phyloP scores from a whole-genome alignment of 352 stramenopile species.

The Phytophthora aleatoria region DNA sequence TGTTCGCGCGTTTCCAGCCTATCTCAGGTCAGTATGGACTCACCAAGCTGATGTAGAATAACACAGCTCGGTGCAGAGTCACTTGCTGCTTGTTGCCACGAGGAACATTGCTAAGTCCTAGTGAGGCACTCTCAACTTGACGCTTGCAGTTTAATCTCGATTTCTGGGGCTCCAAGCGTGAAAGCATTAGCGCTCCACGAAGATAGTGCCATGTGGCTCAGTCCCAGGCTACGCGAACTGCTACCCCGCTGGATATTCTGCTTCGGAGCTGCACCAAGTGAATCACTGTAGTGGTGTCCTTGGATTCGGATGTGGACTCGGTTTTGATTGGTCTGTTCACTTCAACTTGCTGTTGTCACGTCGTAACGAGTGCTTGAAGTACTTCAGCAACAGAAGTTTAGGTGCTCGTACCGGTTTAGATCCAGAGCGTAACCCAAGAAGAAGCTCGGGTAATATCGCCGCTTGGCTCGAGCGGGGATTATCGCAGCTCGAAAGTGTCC shows the following conservation, averaged over 20 bases:
- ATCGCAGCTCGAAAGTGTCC: constrained; percentile 13
- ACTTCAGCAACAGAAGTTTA: neutral
- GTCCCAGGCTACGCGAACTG: neutral
- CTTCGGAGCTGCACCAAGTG: neutral
- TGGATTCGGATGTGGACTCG: neutral
- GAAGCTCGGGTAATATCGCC: no score
- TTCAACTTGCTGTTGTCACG: constrained; percentile 28
- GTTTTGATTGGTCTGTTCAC: constrained; percentile 23
- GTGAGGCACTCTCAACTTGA: neutral
- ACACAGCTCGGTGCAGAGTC: constrained; percentile 16
- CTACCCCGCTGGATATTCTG: constrained; percentile 18
- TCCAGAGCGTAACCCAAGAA: constrained; percentile 6
- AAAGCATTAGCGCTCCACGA: constrained; percentile 3
- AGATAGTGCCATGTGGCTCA: constrained; percentile 3
- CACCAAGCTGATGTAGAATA: constrained; percentile 18
- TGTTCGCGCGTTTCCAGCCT: constrained; percentile 9
- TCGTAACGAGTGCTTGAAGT: constrained; percentile 2
- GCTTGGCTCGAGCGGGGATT: no score
- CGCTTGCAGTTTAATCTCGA: constrained; percentile 4
- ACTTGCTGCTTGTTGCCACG: constrained; percentile 1
- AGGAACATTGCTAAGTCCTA: neutral
- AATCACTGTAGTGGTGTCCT: no score
- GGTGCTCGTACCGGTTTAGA: neutral
- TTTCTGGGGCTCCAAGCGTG: neutral
- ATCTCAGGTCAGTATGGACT: constrained; percentile 10